phyloP scores from a whole-genome alignment of 306 rosid species.

The Pterocarpus santalinus region DNA sequence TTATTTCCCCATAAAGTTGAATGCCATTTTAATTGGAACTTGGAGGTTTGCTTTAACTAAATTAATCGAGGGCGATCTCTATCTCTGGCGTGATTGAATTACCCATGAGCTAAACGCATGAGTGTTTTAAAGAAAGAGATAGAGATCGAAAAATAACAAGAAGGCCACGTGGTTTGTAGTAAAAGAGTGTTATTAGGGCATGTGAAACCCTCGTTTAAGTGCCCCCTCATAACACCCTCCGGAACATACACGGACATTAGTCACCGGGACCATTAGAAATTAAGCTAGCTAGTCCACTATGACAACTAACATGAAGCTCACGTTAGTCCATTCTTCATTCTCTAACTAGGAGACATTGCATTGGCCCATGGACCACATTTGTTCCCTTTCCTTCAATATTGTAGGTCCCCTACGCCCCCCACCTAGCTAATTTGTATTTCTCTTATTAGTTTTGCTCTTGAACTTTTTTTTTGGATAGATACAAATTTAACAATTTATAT shows the following conservation, averaged over 20 bases:
- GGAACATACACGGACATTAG: slow-evolving; percentile 52
- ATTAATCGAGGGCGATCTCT: slow-evolving; percentile 14
- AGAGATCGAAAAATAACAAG: slow-evolving; percentile 46
- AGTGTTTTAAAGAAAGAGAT: slow-evolving; percentile 40
- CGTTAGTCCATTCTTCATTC: slow-evolving; percentile 68
- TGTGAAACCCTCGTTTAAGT: slow-evolving; percentile 80
- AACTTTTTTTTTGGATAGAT: no score
- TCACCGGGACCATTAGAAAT: slow-evolving; percentile 58
- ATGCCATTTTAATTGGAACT: background rate
- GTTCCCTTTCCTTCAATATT: slow-evolving; percentile 58
- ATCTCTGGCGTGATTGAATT: background rate
- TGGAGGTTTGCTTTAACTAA: background rate
- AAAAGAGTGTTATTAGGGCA: slow-evolving; percentile 66
- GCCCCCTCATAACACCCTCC: slow-evolving; percentile 62
- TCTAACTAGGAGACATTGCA: slow-evolving; percentile 62
- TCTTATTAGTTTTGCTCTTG: no score
- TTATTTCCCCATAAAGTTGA: background rate
- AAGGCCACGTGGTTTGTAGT: slow-evolving; percentile 85
- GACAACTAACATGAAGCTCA: slow-evolving; percentile 91
- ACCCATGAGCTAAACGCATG: slow-evolving; percentile 33
- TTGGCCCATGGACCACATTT: slow-evolving; percentile 60
- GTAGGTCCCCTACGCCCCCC: slow-evolving; percentile 52
- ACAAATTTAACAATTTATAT: no score
- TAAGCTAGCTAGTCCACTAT: slow-evolving; percentile 48
- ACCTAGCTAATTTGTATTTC: background rate